Conservation (phyloP, 2,329 filamentous ascomycete species). For the Botryotinia globosa region DNA sequence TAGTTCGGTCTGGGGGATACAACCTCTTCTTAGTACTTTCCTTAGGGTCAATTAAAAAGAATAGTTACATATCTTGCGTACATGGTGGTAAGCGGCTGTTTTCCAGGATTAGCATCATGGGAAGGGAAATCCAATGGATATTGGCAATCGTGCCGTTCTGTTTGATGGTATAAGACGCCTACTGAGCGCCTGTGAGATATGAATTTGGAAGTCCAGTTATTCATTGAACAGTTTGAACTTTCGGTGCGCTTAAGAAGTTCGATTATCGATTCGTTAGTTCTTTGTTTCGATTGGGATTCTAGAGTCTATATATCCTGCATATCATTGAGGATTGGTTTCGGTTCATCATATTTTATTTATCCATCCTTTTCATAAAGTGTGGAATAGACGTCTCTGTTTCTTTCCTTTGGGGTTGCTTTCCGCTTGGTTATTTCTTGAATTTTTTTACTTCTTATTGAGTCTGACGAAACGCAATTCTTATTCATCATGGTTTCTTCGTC, state of each 20-base stretch:
- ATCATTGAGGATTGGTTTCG: neutral
- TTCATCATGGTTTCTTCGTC: conserved; percentile 19
- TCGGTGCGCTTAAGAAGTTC: conserved; percentile 17
- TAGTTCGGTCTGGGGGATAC: conserved; percentile 8
- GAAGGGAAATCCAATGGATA: neutral
- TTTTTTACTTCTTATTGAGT: neutral
- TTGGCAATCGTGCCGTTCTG: conserved; percentile 10
- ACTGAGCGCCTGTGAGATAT: conserved; percentile 11
- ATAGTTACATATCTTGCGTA: neutral
- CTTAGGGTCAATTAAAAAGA: neutral
- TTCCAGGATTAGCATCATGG: conserved; percentile 21
- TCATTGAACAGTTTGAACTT: conserved; percentile 5
- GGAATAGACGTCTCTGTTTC: neutral
- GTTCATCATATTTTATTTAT: neutral
- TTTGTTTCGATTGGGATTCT: conserved; percentile 1
- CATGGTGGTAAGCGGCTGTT: conserved; percentile 18
- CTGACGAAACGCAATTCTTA: neutral
- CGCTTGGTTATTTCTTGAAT: conserved; percentile 3
- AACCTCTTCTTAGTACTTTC: neutral
- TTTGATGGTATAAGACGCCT: conserved; percentile 18
- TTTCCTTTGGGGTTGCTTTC: conserved; percentile 7
- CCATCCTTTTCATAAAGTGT: conserved; percentile 8
- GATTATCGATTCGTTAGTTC: conserved; percentile 5
- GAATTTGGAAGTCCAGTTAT: conserved; percentile 13
- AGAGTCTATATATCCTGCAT: conserved; percentile 17